Conservation (phyloP, 179 eudicot genomes). For the Sideroxylon spinosum region DNA sequence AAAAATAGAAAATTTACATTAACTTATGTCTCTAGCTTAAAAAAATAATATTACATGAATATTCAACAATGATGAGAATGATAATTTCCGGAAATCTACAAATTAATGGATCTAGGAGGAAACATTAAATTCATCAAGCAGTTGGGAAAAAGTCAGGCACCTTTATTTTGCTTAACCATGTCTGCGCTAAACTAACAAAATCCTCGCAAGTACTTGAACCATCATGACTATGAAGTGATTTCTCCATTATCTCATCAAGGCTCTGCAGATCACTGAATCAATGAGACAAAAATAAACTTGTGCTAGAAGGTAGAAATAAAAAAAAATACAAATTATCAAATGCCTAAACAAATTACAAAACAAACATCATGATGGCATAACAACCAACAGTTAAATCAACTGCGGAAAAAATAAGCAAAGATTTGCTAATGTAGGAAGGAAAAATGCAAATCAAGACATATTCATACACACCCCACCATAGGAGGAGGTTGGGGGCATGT, state of each 20-base stretch:
- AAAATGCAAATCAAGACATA: not conserved
- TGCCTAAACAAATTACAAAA: too few relatives aligned
- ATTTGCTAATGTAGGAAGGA: not conserved
- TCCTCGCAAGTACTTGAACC: conserved; percentile 76
- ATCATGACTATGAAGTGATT: conserved; percentile 66
- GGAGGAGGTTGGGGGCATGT: too few relatives aligned
- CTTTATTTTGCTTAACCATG: conserved; percentile 87
- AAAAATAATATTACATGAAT: not conserved
- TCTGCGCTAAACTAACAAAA: conserved; percentile 69
- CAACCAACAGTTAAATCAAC: not conserved
- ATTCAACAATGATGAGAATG: not conserved
- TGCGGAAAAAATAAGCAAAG: not conserved
- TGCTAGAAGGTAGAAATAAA: not conserved
- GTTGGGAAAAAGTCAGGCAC: conserved; percentile 30
- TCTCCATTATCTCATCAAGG: conserved; percentile 83
- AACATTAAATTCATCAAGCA: not conserved
- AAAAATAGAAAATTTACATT: not conserved
- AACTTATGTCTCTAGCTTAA: not conserved
- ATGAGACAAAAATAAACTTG: conserved; percentile 2
- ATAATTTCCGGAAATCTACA: not conserved
- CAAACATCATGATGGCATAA: not conserved
- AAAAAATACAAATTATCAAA: not conserved
- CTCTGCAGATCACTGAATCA: conserved; percentile 54
- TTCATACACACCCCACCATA: too few relatives aligned
- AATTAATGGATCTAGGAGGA: not conserved